Evolutionary conservation across 1,284 basidiomycete species (phyloP).

Genomic region (Ustilago loliicola): DNA sequence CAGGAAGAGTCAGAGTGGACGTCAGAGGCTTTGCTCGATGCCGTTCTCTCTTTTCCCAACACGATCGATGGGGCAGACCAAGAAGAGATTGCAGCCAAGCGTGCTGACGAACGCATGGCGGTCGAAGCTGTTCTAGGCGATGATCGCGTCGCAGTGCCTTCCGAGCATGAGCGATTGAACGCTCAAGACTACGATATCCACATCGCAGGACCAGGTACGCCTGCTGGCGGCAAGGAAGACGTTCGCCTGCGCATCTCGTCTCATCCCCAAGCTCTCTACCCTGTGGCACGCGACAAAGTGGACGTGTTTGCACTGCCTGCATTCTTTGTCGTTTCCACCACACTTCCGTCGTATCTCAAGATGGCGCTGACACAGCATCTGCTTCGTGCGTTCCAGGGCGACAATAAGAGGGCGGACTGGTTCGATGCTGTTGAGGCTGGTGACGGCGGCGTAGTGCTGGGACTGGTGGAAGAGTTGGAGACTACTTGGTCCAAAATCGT

Average conservation of each 20-base stretch:
- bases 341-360: conserved; percentile 84
- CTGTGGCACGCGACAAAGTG: conserved; percentile 16
- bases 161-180: conserved; percentile 54
- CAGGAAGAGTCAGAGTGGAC: conserved; percentile 26
- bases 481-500: conserved; percentile 57
- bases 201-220: conserved; percentile 52
- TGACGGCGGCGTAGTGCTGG: conserved; percentile 81
- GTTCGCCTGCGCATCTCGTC: conserved; percentile 80
- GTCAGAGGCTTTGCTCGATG: conserved; percentile 31
- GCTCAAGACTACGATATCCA: conserved; percentile 70
- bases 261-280: conserved; percentile 73
- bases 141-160: conserved; percentile 57
- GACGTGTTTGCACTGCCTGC: conserved; percentile 74
- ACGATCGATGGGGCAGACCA: conserved; percentile 21
- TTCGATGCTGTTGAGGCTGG: conserved; percentile 76
- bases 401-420: conserved; percentile 72
- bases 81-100: conserved; percentile 67
- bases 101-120: conserved; percentile 80
- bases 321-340: conserved; percentile 81
- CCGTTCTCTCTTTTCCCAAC: conserved; percentile 16
- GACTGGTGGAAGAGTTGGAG: conserved; percentile 81
- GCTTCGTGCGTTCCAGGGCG: conserved; percentile 43
- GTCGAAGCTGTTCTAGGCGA: conserved; percentile 74
- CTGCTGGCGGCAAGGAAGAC: conserved; percentile 65
- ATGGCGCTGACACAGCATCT: conserved; percentile 81